Base-by-base conservation (phyloP, 2,329 filamentous ascomycete species). In the Colletotrichum sp. region DNA sequence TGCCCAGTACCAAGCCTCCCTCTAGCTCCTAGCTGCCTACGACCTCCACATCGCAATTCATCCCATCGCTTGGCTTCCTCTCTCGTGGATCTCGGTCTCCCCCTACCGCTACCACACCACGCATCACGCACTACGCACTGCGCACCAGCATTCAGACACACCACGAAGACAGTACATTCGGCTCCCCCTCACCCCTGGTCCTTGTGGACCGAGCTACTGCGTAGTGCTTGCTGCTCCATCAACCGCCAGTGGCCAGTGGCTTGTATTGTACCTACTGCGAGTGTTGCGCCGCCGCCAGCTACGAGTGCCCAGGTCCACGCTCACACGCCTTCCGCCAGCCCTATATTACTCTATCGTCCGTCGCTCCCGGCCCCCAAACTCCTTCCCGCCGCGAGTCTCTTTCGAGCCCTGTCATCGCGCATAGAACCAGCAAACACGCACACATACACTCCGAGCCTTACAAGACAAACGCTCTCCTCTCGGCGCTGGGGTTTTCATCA, bases 271-370 rank as follows among this genome's bases (percentile, higher is more conserved):
- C 66, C 15, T 29, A 25, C 39, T 34, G 44, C 44, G 44, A 52
- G 44, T 72, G 64, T 34, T 49, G 68, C 68, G 69, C 30, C 59
- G 59, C 59, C 62, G 29, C 69, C 62, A 75, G 68, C 29, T 39
- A 67, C 72, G 34, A 34, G 55, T 72, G 72, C 69, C 49, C 72
- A 75, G 32, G 71, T 69, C 70, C 69, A 32, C 65, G 36, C 36
- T 63, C 72, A 63, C 69, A 59, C 67, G 57, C 73, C 70, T 64
- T 69, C 64, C 32, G 64, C 73, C 73, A 76, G 73, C 73, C 73
- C 73, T 76, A 76, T 73, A 76, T 73, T 73, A 73, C 57, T 73
- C 69, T 61, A 73, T 59, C 64, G 49, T 30, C 44, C 70, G 44
- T 69, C 69, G 32, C 70, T 68, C 63, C 57, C 44, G 64, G 73